Evolutionary conservation across 768 basidiomycete genomes (phyloP), one percentile per base, ranked within the genome.

Genomic region (Lanmaoa rubissima): DNA sequence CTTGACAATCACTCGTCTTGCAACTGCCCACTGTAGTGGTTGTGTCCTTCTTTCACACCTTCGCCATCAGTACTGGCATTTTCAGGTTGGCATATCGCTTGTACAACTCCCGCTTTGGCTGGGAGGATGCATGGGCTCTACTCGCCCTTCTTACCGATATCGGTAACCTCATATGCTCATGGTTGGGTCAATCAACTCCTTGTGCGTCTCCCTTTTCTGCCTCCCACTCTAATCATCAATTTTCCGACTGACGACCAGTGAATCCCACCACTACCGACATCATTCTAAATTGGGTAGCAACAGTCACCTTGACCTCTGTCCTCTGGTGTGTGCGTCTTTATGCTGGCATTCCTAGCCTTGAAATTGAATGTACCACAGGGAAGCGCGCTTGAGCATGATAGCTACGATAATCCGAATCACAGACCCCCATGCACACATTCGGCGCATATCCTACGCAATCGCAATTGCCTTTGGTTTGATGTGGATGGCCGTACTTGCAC

Each of bases 311-410:
- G 36, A 53, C 48, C 11, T 60, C 55, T 39, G 54, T 54, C 6
- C 52, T 39, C 3, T 63, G 64, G 65, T 63, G 14, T 32, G 57
- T 51, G 19, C 13, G n/a, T n/a, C 5, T 48, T 14, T 13, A 13
- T 1, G 1, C 1, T 16, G 8, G 13, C 9, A 11, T 51, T 34
- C 26, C 14, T 48, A 1, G 13, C 26, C 13, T 19, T 16, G 48
- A 36, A 26, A 19, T 36, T n/a, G 24, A 51, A 39, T 40, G 2
- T 8, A 14, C 4, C 12, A 40, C 16, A 63, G 58, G 64, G 58
- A 35, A 41, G 51, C 61, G 0, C 63, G 61, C 28, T 47, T 65
- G 54, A 63, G 64, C 52, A 62, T 65, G 58, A 54, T 65, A 24
- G 17, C 48, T 5, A 38, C 51, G 1, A 39, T 65, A 19, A 51